These are phyloP conservation scores for Yarrowia osloensis DNA, from an alignment of 805 yeast genomes.

Conservation along the genomic window DNA sequence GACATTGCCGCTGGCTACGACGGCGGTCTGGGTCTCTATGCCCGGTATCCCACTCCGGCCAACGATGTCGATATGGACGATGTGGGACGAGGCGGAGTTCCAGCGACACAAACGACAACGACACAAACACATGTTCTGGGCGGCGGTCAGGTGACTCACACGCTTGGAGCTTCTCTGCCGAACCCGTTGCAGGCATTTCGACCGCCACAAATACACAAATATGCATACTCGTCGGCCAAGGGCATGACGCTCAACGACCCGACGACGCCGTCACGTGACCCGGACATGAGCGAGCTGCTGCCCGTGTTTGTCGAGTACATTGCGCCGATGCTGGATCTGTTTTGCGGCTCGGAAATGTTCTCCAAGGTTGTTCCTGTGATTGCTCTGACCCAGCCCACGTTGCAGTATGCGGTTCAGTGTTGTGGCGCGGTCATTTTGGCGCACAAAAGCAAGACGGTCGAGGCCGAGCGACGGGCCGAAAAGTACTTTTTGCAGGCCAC, in stretches of 20 bases:
- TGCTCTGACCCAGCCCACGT: background rate
- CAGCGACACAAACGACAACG: background rate
- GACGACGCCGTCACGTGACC: background rate
- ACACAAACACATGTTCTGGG: background rate
- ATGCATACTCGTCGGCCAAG: slow-evolving; percentile 5
- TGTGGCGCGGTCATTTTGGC: slow-evolving; percentile 25
- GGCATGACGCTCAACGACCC: slow-evolving; percentile 26
- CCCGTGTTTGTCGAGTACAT: slow-evolving; percentile 22
- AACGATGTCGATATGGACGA: slow-evolving; percentile 13
- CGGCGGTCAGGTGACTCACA: no score
- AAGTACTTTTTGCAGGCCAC: slow-evolving; percentile 22
- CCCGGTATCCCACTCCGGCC: background rate
- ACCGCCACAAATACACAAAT: background rate
- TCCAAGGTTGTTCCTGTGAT: slow-evolving; percentile 22
- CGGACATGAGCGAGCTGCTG: slow-evolving; percentile 1
- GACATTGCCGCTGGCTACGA: slow-evolving; percentile 20
- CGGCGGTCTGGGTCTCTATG: background rate
- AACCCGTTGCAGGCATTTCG: slow-evolving; percentile 11
- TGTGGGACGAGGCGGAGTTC: background rate
- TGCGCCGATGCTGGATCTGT: slow-evolving; percentile 20
- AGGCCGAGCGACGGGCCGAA: background rate
- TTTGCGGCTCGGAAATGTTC: slow-evolving; percentile 24
- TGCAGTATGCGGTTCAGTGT: background rate
- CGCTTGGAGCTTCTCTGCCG: background rate
- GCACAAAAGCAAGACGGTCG: background rate